Percentiles rank a stretch among this genome's conserved stretches.
Evolutionary conservation across 768 basidiomycete species (phyloP).

Genomic region (Auricularia sp.): DNA sequence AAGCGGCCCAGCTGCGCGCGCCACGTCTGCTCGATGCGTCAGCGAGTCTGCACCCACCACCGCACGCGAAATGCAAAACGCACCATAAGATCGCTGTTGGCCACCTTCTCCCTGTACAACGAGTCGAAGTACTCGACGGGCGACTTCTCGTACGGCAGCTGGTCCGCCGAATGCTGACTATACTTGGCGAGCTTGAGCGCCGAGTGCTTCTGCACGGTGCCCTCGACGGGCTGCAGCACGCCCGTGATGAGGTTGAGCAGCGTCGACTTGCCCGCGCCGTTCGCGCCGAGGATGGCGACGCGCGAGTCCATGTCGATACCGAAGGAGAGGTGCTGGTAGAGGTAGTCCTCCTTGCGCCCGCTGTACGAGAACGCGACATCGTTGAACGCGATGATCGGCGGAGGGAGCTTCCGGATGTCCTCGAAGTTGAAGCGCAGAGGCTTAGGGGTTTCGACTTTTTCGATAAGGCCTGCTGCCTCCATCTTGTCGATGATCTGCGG

Average conservation of each 20-base stretch:
- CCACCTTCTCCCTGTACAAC: conserved; percentile 71
- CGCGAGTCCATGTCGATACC: conserved; percentile 98
- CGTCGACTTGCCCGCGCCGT: conserved; percentile 91
- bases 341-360: conserved; percentile 74
- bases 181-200: conserved; percentile 94
- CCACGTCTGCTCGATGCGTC: conserved; percentile 55
- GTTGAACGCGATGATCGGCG: conserved; percentile 94
- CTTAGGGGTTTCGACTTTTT: conserved; percentile 71
- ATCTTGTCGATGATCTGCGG: conserved; percentile 93
- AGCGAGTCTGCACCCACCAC: neutral
- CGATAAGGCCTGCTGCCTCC: conserved; percentile 96
- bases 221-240: conserved; percentile 65
- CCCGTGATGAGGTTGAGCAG: conserved; percentile 85
- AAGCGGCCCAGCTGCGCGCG: conserved; percentile 90
- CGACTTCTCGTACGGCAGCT: conserved; percentile 84
- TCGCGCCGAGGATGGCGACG: conserved; percentile 91
- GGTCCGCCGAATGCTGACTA: conserved; percentile 97
- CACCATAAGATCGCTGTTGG: conserved; percentile 81
- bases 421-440: conserved; percentile 92
- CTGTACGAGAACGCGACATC: conserved; percentile 94
- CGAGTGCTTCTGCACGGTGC: conserved; percentile 82
- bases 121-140: conserved; percentile 91
- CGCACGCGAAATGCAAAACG: conserved; percentile 3
- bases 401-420: conserved; percentile 84
- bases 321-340: conserved; percentile 85